Conservation (phyloP, 345 rosid genomes). For the Dipteronia sinensis region DNA sequence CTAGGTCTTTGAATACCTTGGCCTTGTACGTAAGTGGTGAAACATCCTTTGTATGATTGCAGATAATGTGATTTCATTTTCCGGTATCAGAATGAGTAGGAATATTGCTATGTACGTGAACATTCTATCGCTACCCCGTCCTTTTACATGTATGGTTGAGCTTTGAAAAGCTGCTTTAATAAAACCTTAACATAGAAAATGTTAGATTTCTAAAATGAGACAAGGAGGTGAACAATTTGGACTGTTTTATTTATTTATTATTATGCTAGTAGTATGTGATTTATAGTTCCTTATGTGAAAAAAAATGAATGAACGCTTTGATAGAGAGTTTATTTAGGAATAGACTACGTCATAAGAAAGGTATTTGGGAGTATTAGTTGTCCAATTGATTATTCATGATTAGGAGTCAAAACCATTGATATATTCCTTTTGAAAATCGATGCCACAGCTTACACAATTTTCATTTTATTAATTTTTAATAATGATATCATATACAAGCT, state of each 20-base stretch:
- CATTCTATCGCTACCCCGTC: background rate
- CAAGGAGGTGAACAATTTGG: background rate
- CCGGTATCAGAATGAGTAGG: background rate
- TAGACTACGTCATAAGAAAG: background rate
- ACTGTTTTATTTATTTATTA: background rate
- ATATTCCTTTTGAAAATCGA: background rate
- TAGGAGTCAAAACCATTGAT: background rate
- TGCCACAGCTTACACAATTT: background rate
- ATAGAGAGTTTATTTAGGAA: background rate
- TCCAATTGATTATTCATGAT: background rate
- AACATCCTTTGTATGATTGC: background rate
- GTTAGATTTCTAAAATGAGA: background rate
- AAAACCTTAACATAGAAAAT: background rate
- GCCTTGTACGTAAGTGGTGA: background rate
- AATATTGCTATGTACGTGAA: background rate
- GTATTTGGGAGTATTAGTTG: background rate
- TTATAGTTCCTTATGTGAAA: background rate
- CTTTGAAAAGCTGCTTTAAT: background rate
- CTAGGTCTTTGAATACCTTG: background rate
- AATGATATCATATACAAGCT: too few relatives aligned
- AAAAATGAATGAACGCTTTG: background rate
- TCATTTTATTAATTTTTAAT: background rate
- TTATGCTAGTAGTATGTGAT: background rate
- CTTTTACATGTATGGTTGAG: background rate
- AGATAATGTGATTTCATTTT: background rate